phyloP scores from a whole-genome alignment of 2,329 filamentous ascomycete genomes.

The Teratosphaeria pseudoeucalypti region DNA sequence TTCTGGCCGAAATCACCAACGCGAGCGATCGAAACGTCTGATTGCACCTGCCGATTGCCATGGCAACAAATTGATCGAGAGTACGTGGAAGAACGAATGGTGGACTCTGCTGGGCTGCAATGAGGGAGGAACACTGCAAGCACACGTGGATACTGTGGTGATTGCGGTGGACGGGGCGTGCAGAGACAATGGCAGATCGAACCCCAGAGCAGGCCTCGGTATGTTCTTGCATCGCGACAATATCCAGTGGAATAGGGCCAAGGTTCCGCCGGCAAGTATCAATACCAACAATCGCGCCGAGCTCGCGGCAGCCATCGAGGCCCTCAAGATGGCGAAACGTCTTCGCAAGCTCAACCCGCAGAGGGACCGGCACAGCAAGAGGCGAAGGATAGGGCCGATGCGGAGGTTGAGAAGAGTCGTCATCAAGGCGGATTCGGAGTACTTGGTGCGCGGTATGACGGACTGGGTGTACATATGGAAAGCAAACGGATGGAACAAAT shows the following conservation, averaged over 20 bases:
- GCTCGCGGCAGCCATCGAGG: slow-evolving; percentile 12
- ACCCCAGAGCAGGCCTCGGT: slow-evolving; percentile 9
- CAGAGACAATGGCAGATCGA: slow-evolving; percentile 11
- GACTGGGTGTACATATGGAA: slow-evolving; percentile 26
- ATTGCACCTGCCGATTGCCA: too few species aligned
- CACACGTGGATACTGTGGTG: slow-evolving; percentile 19
- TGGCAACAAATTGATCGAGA: too few species aligned
- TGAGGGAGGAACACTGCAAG: background rate
- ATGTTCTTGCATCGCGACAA: slow-evolving; percentile 5
- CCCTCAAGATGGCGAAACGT: slow-evolving; percentile 2
- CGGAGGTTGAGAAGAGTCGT: slow-evolving; percentile 5
- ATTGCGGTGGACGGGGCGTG: slow-evolving; percentile 19
- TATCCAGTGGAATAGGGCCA: background rate
- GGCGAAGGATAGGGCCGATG: slow-evolving; percentile 4
- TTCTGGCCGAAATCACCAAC: too few species aligned
- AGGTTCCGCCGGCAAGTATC: slow-evolving; percentile 4
- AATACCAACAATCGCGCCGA: slow-evolving; percentile 14
- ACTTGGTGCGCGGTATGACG: slow-evolving; percentile 24
- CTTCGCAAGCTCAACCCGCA: background rate
- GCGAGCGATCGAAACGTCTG: too few species aligned
- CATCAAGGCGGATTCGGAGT: slow-evolving; percentile 27
- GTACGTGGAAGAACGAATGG: too few species aligned
- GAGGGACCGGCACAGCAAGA: background rate
- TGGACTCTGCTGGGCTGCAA: background rate
- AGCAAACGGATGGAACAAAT: slow-evolving; percentile 18